Evolutionary conservation across 768 basidiomycete species (phyloP).

Genomic region (Asterophora lycoperdoides): DNA sequence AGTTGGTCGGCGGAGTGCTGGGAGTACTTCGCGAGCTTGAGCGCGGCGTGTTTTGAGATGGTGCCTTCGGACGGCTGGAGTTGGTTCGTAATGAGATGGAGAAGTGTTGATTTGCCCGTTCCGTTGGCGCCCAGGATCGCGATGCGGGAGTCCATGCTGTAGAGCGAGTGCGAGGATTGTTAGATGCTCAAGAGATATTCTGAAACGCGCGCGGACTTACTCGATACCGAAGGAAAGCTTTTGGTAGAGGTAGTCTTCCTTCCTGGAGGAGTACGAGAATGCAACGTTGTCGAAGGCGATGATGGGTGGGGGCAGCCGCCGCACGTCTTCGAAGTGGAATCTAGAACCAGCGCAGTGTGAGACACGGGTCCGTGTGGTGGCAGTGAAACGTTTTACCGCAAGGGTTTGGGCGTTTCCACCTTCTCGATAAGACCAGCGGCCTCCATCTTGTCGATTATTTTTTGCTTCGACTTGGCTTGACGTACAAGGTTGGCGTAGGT

Average conservation of each 20-base stretch:
- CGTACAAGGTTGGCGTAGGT: conserved; percentile 98
- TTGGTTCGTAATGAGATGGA: conserved; percentile 82
- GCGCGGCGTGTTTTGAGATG: conserved; percentile 78
- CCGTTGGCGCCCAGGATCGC: conserved; percentile 97
- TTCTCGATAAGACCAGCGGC: conserved; percentile 96
- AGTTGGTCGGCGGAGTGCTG: conserved; percentile 99
- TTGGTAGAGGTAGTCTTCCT: conserved; percentile 83
- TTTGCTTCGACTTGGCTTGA: conserved; percentile 99
- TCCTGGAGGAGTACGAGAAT: conserved; percentile 92
- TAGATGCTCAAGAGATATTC: too few species aligned
- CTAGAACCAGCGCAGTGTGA: conserved; percentile 15
- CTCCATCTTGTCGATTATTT: conserved; percentile 99
- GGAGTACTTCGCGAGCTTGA: conserved; percentile 97
- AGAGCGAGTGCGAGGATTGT: not conserved
- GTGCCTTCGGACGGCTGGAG: conserved; percentile 83
- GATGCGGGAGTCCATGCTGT: conserved; percentile 89
- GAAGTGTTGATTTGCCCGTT: conserved; percentile 88
- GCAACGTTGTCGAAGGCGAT: conserved; percentile 95
- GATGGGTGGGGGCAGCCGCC: conserved; percentile 92
- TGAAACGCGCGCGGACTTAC: conserved; percentile 49
- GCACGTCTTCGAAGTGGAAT: conserved; percentile 96
- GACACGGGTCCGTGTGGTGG: not conserved
- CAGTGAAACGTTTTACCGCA: conserved; percentile 37
- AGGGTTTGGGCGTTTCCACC: conserved; percentile 65
- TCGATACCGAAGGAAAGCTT: conserved; percentile 97